phyloP scores from a whole-genome alignment of 2,329 filamentous ascomycete genomes.

The Trichoderma arundinaceum region DNA sequence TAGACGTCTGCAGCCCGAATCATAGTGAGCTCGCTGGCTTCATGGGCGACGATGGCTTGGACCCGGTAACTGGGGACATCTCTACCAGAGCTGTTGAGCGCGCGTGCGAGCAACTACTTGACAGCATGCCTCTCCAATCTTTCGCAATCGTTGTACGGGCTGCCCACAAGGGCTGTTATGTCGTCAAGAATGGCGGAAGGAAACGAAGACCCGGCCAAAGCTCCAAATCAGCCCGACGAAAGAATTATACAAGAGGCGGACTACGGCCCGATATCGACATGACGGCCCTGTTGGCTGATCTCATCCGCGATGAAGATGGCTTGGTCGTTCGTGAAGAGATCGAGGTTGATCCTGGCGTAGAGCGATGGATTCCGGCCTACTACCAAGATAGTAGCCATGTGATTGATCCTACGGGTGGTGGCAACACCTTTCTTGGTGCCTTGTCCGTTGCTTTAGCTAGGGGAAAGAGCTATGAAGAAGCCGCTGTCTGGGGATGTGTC shows the following conservation, averaged over 20 bases:
- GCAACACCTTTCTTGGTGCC: constrained; percentile 83
- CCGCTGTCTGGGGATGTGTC: constrained; percentile 77
- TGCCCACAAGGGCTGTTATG: constrained; percentile 73
- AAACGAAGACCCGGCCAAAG: constrained; percentile 47
- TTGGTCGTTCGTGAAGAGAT: constrained; percentile 62
- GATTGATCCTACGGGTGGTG: constrained; percentile 91
- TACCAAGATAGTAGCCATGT: constrained; percentile 64
- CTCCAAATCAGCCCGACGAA: constrained; percentile 44
- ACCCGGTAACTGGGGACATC: constrained; percentile 60
- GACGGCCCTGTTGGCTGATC: constrained; percentile 64
- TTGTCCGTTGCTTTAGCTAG: constrained; percentile 64
- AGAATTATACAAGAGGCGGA: constrained; percentile 55
- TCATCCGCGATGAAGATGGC: constrained; percentile 60
- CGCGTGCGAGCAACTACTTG: constrained; percentile 66
- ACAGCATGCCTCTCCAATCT: constrained; percentile 67
- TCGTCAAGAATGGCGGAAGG: constrained; percentile 63
- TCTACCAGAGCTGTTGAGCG: constrained; percentile 60
- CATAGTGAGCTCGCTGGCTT: constrained; percentile 86
- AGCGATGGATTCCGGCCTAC: constrained; percentile 80
- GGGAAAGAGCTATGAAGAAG: constrained; percentile 67
- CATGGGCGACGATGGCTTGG: constrained; percentile 68
- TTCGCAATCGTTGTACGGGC: constrained; percentile 72
- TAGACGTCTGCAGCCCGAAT: constrained; percentile 77
- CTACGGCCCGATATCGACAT: constrained; percentile 67
- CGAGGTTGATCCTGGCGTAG: constrained; percentile 67